Evolutionary conservation across 108 stramenopile genomes (phyloP), one percentile per base, ranked within the genome.

Genomic region (Fistulifera pelliculosa): DNA sequence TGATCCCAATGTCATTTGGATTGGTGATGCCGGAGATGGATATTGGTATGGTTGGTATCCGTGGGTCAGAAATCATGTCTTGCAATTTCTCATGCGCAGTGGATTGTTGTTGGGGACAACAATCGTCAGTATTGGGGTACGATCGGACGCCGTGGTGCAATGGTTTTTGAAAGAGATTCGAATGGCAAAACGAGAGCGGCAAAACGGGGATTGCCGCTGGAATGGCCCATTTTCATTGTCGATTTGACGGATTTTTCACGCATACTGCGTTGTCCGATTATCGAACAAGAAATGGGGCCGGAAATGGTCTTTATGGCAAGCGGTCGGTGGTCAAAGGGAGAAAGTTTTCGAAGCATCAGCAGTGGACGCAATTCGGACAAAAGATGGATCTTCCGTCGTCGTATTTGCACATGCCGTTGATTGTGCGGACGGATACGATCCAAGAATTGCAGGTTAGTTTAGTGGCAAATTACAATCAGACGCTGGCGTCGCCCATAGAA

Each of bases 341-440:
- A 45, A 11, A 8, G 7, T 45, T 17, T 17, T 11, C 11, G 12
- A 14, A 41, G 14, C 19, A 45, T 19, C 19, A 17, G 11, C 44
- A 45, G 11, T 45, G 44, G 44, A 21, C 21, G 16, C 16, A 17
- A 3, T 21, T 17, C 11, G 44, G 44, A 5, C 44, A 45, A 3
- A 21, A 19, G 6, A 17, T 45, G 4, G 44, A 45, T 21, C 21
- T 45, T 4, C 21, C 44, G 21, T 45, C 44, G 16, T 16, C 44
- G 12, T 69, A 49, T 53, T 1, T 44, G 8, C 68, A 69, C 22
- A 62, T 47, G 1, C 61, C 68, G 15, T 41, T 69, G 41, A 53
- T 58, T 47, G 68, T 69, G 2, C 60, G 68, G 16, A 69, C 68
- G 14, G 68, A 69, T 57, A 69, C 60, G 25, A 61, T 69, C 2